Conservation (phyloP, 352 stramenopile genomes). For the Pelagophyceae sp. region DNA sequence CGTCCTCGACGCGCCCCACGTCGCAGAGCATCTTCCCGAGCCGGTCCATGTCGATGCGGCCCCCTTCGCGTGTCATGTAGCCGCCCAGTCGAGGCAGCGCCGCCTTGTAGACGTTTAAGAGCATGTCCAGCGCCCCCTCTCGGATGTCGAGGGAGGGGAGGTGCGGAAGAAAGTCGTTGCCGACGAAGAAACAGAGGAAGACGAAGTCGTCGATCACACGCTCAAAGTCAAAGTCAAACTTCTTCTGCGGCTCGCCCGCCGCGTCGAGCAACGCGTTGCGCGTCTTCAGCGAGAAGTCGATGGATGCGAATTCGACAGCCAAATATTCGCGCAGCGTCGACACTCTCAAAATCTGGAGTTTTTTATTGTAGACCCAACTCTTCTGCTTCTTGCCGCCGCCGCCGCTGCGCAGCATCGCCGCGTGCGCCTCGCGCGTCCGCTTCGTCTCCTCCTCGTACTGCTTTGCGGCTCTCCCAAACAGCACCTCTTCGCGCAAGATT, state of each 20-base stretch:
- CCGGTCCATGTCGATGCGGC: conserved; percentile 80
- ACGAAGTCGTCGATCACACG: conserved; percentile 97
- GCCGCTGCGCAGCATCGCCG: conserved; percentile 51
- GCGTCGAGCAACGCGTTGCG: conserved; percentile 65
- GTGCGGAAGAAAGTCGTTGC: conserved; percentile 97
- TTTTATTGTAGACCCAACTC: conserved; percentile 75
- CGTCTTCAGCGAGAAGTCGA: conserved; percentile 21
- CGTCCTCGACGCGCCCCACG: conserved; percentile 89
- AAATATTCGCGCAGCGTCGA: conserved; percentile 85
- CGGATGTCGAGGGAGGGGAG: conserved; percentile 94
- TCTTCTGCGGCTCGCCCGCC: conserved; percentile 18
- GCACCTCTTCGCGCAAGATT: conserved; percentile 87
- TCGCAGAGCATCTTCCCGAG: conserved; percentile 91
- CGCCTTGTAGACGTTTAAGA: conserved; percentile 92
- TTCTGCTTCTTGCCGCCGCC: conserved; percentile 68
- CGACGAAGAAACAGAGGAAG: conserved; percentile 97
- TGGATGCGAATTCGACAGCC: conserved; percentile 72
- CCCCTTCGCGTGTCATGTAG: conserved; percentile 85
- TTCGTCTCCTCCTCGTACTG: conserved; percentile 48
- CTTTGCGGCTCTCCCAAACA: conserved; percentile 56
- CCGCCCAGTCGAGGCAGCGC: conserved; percentile 65
- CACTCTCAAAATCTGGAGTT: conserved; percentile 83
- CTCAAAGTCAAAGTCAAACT: conserved; percentile 73
- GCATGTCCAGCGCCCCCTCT: conserved; percentile 92
- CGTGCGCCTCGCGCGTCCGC: conserved; percentile 47